A percentile compares a stretch with the other conserved stretches of the same genome.
Evolutionary conservation across 1,284 basidiomycete species (phyloP).

Genomic region (Cryptococcus sp.): DNA sequence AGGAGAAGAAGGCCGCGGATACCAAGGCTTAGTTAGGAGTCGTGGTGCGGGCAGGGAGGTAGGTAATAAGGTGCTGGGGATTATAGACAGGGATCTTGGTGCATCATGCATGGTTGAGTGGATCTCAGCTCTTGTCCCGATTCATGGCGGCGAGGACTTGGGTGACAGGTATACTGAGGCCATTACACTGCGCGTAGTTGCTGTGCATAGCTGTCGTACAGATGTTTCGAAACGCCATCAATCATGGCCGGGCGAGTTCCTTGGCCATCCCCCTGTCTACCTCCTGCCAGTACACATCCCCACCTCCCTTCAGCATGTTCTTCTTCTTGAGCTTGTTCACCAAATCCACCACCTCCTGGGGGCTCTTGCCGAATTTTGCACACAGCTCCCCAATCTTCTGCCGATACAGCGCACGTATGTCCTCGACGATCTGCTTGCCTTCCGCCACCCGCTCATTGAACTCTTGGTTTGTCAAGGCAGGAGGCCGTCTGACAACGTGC

Average conservation of each 20-base stretch:
- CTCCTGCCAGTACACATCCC: neutral
- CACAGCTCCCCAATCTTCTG: neutral
- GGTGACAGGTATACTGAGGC: neutral
- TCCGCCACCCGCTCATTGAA: neutral
- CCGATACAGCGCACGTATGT: neutral
- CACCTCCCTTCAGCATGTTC: neutral
- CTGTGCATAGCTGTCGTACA: neutral
- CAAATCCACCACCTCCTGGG: neutral
- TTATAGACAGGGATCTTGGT: no score
- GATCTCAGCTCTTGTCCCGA: no score
- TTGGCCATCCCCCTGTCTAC: neutral
- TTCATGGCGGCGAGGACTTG: neutral
- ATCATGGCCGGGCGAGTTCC: neutral
- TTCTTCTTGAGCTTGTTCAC: neutral
- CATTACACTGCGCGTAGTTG: neutral
- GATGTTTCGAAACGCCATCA: neutral
- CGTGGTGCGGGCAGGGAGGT: no score
- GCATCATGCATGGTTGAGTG: no score
- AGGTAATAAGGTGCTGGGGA: no score
- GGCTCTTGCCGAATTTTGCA: neutral
- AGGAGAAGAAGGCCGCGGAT: constrained; percentile 8
- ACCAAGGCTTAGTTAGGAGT: constrained; percentile 9
- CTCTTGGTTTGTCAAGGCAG: no score
- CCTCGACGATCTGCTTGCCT: neutral
- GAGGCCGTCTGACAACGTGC: no score